Base-by-base conservation (phyloP, 192 early-diverging fungal species). In the Backusella morwellensis region DNA sequence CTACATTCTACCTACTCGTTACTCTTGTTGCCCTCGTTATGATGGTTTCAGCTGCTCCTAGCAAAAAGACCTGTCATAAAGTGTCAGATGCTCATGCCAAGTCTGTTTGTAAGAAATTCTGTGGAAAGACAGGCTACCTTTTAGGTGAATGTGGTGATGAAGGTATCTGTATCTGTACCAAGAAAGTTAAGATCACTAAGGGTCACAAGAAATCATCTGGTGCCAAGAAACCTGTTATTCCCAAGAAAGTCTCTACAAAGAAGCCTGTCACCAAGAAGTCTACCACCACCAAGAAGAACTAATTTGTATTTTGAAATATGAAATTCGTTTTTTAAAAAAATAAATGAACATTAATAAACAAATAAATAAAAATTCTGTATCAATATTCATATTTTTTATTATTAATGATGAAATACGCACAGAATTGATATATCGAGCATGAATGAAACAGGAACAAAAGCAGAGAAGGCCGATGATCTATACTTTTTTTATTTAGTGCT, bases 61-160 rank as follows among this genome's bases (percentile, higher is more conserved):
- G 7, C 8, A 74, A 74, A 35, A 40, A 74, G 14, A 59, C 19
- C 56, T 74, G 73, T 63, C 52, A 66, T 19, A 23, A 40, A 36
- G 35, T 74, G 54, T 66, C 34, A 35, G 73, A 74, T 26, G 0
- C 1, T 32, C 73, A 74, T 40, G 73, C 73, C 36, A 74, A 74
- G 14, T 21, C 52, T 3, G 73, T 74, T 15, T 74, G 73, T 41
- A 74, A 74, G 32, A 66, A 23, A n/a, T 74, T 63, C 56, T 74
- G 73, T 42, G 56, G 56, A 40, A 41, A 66, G 36, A 26, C 54
- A 23, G 54, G 54, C 41, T 74, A 66, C 15, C 34, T 66, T 9
- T 66, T 74, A 35, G 73, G 73, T 26, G 73, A 74, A 66, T 74
- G 73, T 41, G 73, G 73, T 32, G 38, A 21, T 6, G 26, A 66